Conservation (phyloP, 1,284 basidiomycete genomes). For the Cutaneotrichosporon sp. region DNA sequence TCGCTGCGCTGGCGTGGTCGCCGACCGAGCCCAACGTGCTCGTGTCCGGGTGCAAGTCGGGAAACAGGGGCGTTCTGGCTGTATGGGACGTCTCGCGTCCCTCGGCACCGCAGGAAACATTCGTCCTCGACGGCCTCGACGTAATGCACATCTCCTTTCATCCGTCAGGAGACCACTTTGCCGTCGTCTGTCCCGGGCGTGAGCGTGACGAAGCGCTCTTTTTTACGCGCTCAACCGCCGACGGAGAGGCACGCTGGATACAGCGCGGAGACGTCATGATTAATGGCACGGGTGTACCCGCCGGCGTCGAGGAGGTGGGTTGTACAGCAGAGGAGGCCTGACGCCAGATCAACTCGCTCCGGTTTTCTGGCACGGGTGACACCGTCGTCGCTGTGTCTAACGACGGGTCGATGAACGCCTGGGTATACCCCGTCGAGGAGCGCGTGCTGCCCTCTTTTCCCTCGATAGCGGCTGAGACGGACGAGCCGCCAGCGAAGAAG, state of each 20-base stretch:
- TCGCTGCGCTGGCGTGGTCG: conserved; percentile 39
- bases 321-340: conserved; percentile 6
- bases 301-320: conserved; percentile 38
- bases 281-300: conserved; percentile 25
- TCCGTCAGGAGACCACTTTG: conserved; percentile 38
- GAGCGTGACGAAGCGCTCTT: conserved; percentile 38
- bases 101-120: conserved; percentile 20
- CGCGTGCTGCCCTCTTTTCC: not conserved
- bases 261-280: conserved; percentile 33
- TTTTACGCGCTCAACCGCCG: conserved; percentile 20
- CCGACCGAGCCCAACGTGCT: conserved; percentile 34
- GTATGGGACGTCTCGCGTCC: conserved; percentile 33
- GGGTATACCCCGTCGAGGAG: conserved; percentile 32
- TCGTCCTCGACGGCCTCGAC: conserved; percentile 32
- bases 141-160: conserved; percentile 40
- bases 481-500: conserved; percentile 12
- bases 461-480: not conserved
- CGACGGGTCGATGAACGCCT: conserved; percentile 38
- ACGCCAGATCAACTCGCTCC: conserved; percentile 37
- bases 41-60: conserved; percentile 36
- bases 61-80: conserved; percentile 23
- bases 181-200: conserved; percentile 30
- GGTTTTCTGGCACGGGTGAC: conserved; percentile 34
- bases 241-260: conserved; percentile 28
- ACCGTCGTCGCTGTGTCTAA: conserved; percentile 38